These are phyloP conservation scores for Penicillium occitanis DNA, from an alignment of 2,329 filamentous ascomycete species.

Conservation along the genomic window DNA sequence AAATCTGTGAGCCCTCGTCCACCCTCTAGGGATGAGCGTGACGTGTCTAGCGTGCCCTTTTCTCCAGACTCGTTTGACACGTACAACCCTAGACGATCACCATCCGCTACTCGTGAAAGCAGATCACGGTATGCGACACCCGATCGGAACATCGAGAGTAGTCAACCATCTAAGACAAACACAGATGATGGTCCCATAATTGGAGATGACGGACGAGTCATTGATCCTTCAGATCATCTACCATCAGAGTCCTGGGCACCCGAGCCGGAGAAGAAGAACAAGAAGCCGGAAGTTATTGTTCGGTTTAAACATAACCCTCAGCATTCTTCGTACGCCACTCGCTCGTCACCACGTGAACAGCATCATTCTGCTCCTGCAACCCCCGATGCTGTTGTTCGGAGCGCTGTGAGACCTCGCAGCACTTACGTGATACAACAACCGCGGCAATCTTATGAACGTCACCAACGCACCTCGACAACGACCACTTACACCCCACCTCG, in stretches of 20 bases:
- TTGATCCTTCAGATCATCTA: slow-evolving; percentile 66
- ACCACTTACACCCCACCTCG: slow-evolving; percentile 29
- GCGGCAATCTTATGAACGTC: slow-evolving; percentile 13
- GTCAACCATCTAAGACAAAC: slow-evolving; percentile 36
- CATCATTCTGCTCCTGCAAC: slow-evolving; percentile 30
- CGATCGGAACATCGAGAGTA: slow-evolving; percentile 40
- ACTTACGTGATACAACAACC: slow-evolving; percentile 14
- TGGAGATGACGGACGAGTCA: slow-evolving; percentile 62
- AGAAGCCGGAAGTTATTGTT: slow-evolving; percentile 50
- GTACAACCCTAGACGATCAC: slow-evolving; percentile 51
- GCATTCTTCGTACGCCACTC: slow-evolving; percentile 26
- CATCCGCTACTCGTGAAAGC: slow-evolving; percentile 34
- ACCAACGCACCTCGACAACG: slow-evolving; percentile 3
- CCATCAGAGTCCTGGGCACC: slow-evolving; percentile 66
- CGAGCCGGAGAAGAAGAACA: slow-evolving; percentile 60
- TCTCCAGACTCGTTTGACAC: slow-evolving; percentile 62
- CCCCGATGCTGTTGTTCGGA: slow-evolving; percentile 29
- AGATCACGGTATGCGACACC: slow-evolving; percentile 40
- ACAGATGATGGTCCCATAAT: slow-evolving; percentile 59
- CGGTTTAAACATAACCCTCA: slow-evolving; percentile 45
- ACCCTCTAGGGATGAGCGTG: slow-evolving; percentile 40
- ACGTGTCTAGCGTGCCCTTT: slow-evolving; percentile 51
- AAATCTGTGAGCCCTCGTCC: slow-evolving; percentile 63
- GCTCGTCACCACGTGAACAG: slow-evolving; percentile 26
- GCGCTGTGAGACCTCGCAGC: slow-evolving; percentile 21